Evolutionary conservation across 1,284 basidiomycete genomes (phyloP), one percentile per base, ranked within the genome.

Genomic region (Schizophyllum commune): DNA sequence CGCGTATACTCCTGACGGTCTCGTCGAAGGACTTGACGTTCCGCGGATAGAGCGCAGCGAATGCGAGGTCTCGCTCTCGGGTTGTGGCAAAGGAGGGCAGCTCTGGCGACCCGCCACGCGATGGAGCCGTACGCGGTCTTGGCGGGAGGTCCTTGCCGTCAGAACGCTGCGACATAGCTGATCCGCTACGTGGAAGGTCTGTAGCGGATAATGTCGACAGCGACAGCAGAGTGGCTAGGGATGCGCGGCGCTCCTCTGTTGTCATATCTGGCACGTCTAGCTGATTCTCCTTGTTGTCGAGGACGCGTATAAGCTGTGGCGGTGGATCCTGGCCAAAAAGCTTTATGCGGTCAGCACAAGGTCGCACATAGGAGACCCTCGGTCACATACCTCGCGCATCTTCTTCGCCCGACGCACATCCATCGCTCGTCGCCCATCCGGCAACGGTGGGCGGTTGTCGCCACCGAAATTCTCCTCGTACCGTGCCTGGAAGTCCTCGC

Each of bases 361-460:
- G 19, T 19, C 6, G 54, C 59, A 59, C 53, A 55, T 19, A 52
- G 32, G 32, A 60, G 52, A 20, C 47, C 54, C 21, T 21, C 13
- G 15, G 33, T 9, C 32, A 66, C 71, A 39, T 64, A 81, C 81
- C 74, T 81, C 77, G 19, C 75, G 68, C 73, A 83, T 77, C 69
- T 82, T 82, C 64, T 75, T 70, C 21, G 77, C 77, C 27, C 79
- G 75, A 61, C 73, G 74, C 56, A 81, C 74, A 61, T 75, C 77
- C 66, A 74, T 61, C 34, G 70, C 67, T 61, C 73, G 70, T 65
- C 76, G 74, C 58, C 68, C 72, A 63, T 74, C 68, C 66, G 60
- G 60, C 52, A 57, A 61, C 15, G 52, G 61, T 47, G 39, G 17
- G 39, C 39, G 39, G 17, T 47, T 47, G 3, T 17, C 39, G 3